phyloP scores from a whole-genome alignment of 306 rosid species.

The Benincasa hispida region DNA sequence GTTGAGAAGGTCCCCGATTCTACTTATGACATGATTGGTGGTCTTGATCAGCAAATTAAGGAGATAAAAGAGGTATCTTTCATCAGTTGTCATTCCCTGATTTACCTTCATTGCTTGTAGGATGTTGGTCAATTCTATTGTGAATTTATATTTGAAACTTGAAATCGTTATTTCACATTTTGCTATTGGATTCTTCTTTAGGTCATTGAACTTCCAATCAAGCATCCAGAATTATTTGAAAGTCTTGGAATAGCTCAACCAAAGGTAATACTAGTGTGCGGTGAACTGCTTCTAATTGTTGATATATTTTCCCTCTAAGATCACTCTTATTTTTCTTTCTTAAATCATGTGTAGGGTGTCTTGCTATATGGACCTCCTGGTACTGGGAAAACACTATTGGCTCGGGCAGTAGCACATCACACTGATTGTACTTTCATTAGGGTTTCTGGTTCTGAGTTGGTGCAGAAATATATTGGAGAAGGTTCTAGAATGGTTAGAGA shows the following conservation, averaged over 20 bases:
- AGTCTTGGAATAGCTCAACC: constrained; percentile 99
- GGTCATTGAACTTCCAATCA: constrained; percentile 97
- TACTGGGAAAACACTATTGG: constrained; percentile 91
- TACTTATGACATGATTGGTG: constrained; percentile 96
- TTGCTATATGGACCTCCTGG: constrained; percentile 97
- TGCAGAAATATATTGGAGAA: constrained; percentile 97
- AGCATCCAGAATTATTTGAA: constrained; percentile 94
- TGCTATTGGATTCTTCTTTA: constrained; percentile 12
- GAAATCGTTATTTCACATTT: neutral
- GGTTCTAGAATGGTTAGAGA: constrained; percentile 99
- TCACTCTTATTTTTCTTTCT: neutral
- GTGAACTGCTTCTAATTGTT: neutral
- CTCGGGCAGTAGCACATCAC: constrained; percentile 98
- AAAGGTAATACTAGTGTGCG: constrained; percentile 39
- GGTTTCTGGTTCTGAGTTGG: constrained; percentile 96
- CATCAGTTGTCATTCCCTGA: constrained; percentile 10
- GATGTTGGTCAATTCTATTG: neutral
- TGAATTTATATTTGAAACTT: neutral
- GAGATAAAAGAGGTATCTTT: constrained; percentile 70
- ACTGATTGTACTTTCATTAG: constrained; percentile 98
- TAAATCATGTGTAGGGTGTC: constrained; percentile 48
- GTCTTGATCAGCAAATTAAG: constrained; percentile 95
- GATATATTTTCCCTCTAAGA: neutral
- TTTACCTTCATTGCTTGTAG: constrained; percentile 4
- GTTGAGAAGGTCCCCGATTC: constrained; percentile 98